Evolutionary conservation across 2,329 filamentous ascomycete species (phyloP).

Genomic region (Berkeleyomyces basicola): DNA sequence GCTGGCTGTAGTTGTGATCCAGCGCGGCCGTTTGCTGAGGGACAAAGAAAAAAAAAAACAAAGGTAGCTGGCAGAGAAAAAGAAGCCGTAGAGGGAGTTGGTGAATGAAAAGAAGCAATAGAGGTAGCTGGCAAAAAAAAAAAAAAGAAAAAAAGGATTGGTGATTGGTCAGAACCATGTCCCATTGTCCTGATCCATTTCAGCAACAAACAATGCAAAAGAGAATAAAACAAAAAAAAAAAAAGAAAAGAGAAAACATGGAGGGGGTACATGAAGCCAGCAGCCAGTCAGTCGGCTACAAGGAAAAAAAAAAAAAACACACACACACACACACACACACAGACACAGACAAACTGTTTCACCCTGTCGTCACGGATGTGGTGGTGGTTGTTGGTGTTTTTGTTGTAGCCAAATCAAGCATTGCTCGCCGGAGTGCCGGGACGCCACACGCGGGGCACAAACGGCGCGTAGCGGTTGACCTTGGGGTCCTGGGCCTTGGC

Average conservation of each 20-base stretch:
- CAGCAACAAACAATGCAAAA: neutral
- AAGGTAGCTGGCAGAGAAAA: neutral
- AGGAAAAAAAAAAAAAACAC: neutral
- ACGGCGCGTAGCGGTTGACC: constrained; percentile 9
- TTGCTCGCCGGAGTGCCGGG: neutral
- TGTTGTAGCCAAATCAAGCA: neutral
- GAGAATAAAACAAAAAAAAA: neutral
- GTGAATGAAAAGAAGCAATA: neutral
- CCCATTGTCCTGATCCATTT: neutral
- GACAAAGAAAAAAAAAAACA: neutral
- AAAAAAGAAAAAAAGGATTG: neutral
- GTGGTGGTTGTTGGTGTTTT: neutral
- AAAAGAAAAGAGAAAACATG: neutral
- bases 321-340: neutral
- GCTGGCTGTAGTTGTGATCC: neutral
- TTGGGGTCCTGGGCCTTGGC: constrained; percentile 8
- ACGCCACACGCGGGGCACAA: constrained; percentile 7
- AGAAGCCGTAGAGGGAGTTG: neutral
- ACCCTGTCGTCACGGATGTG: neutral
- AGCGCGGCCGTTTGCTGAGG: neutral
- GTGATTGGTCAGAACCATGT: neutral
- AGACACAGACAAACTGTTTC: neutral
- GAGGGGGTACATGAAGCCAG: too few relatives aligned
- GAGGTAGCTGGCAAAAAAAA: neutral
- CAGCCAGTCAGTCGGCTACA: neutral